Base-by-base conservation (phyloP, 2,329 filamentous ascomycete species). In the Diaporthe nobilis region DNA sequence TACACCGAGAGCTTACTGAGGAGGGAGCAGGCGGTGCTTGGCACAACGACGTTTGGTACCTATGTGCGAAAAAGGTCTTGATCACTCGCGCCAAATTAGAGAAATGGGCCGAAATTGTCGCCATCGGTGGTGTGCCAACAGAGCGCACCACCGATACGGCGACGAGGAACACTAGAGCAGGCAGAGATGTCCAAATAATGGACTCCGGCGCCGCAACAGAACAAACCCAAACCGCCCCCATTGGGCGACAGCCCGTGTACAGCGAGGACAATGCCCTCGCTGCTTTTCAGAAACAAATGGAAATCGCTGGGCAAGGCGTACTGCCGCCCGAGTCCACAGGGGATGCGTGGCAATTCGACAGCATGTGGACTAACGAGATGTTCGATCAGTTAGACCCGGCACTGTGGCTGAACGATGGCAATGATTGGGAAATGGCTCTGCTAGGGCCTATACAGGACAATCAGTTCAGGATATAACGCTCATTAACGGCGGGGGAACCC, bases 41-140 rank as follows among this genome's bases (percentile, higher is more conserved):
- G 72, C 84, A 87, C 15, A 85, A 86, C 71, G 88, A 87, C 63
- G 78, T 88, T 0, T 90, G 88, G 88, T 86, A 86, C 8, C 81
- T 89, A 77, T 86, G 85, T 0, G 85, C 87, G 0, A 83, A 85
- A 51, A 89, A 89, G 60, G 81, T 90, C 0, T 83, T 84, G 28
- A 85, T 89, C 47, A 86, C 86, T 0, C 85, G 84, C 9, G 81
- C 85, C 4, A 89, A 88, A 76, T 77, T 90, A 0, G 86, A 87
- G 70, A 82, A 84, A 22, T 89, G 86, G 85, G 84, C 86, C 0
- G 87, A 89, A 67, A 82, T 87, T 0, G 84, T 88, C 0, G 83
- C 86, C 2, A 76, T 79, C 42, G 81, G 80, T 0, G 83, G 82
- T 2, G 61, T 42, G 55, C 28, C 49, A 15, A n/a, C 68, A 37